phyloP scores from a whole-genome alignment of 1,284 basidiomycete species.

The Microbotryum saponariae region DNA sequence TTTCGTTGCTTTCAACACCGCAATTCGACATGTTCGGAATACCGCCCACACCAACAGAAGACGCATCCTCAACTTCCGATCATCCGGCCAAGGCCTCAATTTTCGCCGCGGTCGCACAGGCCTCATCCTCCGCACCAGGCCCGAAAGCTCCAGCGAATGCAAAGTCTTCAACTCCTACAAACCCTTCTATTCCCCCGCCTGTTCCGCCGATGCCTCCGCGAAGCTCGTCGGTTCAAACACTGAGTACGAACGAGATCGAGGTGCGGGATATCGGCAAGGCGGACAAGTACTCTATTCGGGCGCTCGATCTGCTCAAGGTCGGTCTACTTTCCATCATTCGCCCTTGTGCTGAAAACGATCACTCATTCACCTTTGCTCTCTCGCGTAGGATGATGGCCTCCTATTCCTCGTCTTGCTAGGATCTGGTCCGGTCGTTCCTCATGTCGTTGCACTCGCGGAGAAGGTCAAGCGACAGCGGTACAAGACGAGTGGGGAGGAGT shows the following conservation, averaged over 20 bases:
- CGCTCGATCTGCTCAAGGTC: conserved; percentile 1
- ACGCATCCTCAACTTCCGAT: not conserved
- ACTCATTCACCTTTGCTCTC: too few species aligned
- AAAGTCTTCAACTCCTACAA: not conserved
- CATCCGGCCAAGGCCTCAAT: too few species aligned
- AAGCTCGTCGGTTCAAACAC: not conserved
- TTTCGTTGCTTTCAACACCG: conserved; percentile 14
- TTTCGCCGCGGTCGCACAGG: not conserved
- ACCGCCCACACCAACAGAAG: not conserved
- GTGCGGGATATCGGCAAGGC: not conserved
- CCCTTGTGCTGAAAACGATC: too few species aligned
- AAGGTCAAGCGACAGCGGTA: conserved; percentile 18
- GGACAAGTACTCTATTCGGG: not conserved
- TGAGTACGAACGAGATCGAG: conserved; percentile 15
- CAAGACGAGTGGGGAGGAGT: conserved; percentile 26
- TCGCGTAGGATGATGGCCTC: conserved; percentile 6
- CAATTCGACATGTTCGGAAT: not conserved
- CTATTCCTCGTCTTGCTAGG: conserved; percentile 7
- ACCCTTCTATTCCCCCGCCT: not conserved
- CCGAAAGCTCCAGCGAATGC: not conserved
- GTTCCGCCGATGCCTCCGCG: not conserved
- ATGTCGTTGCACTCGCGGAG: conserved; percentile 14
- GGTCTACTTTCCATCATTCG: not conserved
- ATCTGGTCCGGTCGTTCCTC: not conserved
- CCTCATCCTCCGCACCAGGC: not conserved